Evolutionary conservation across 2,329 filamentous ascomycete genomes (phyloP).

Genomic region (Gnomoniopsis sp.): DNA sequence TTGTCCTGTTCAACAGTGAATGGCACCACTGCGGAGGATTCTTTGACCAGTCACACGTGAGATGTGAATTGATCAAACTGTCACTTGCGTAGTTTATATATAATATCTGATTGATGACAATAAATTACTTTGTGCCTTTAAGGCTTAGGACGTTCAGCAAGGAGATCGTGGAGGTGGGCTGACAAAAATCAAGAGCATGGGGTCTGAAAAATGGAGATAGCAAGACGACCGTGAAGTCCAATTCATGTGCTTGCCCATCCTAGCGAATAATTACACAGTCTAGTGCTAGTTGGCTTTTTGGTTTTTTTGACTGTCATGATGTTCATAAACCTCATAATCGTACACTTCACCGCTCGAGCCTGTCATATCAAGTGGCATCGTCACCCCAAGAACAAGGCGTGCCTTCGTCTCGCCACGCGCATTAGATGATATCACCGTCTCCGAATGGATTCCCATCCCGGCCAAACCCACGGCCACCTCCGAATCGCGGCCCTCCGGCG

Average conservation of each 20-base stretch:
- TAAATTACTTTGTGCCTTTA: background rate
- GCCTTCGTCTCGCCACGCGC: background rate
- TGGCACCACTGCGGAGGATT: background rate
- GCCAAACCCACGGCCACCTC: conserved; percentile 34
- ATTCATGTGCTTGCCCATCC: background rate
- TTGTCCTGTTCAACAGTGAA: background rate
- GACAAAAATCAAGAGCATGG: background rate
- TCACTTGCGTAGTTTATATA: too few species aligned
- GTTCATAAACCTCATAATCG: background rate
- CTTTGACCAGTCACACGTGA: too few species aligned
- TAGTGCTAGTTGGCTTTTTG: background rate
- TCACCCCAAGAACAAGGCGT: background rate
- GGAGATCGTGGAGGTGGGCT: too few species aligned
- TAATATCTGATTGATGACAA: background rate
- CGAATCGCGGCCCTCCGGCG: conserved; percentile 40
- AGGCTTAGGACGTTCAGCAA: background rate
- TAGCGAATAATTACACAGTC: background rate
- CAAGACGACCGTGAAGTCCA: background rate
- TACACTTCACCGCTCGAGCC: background rate
- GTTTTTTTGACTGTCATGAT: background rate
- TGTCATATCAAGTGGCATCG: too few species aligned
- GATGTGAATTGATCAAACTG: too few species aligned
- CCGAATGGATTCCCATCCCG: conserved; percentile 36
- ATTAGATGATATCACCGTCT: conserved; percentile 32
- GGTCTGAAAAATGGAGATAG: background rate